Conservation (phyloP, 2,329 filamentous ascomycete genomes). For the Niveomyces coronatus region DNA sequence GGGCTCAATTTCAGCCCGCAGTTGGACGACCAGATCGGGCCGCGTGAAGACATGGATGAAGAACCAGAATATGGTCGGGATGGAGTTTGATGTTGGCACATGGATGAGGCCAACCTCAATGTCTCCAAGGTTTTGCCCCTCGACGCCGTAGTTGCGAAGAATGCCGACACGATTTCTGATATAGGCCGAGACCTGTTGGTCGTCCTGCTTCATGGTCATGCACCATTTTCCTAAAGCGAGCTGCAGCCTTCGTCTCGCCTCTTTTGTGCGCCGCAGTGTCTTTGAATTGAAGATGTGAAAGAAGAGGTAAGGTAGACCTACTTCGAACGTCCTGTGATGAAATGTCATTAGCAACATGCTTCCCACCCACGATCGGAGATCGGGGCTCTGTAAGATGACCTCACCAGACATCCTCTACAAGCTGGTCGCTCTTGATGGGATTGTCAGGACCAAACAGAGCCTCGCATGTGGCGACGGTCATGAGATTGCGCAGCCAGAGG, state of each 20-base stretch:
- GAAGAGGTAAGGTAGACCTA: slow-evolving; percentile 17
- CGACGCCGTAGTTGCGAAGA: slow-evolving; percentile 21
- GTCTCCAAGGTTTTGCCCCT: slow-evolving; percentile 16
- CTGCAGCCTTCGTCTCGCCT: slow-evolving; percentile 15
- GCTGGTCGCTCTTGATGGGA: slow-evolving; percentile 24
- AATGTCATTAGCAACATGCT: background rate
- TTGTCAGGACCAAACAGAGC: slow-evolving; percentile 34
- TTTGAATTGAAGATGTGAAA: slow-evolving; percentile 18
- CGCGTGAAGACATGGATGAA: slow-evolving; percentile 20
- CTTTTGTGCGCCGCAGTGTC: slow-evolving; percentile 16
- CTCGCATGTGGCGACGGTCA: slow-evolving; percentile 27
- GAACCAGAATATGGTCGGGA: slow-evolving; percentile 27
- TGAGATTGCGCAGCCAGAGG: slow-evolving; percentile 26
- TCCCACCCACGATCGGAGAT: background rate
- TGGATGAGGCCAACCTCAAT: slow-evolving; percentile 23
- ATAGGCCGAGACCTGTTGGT: slow-evolving; percentile 18
- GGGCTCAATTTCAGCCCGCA: slow-evolving; percentile 21
- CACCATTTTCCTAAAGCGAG: slow-evolving; percentile 22
- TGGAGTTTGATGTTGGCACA: slow-evolving; percentile 25
- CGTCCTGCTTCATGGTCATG: slow-evolving; percentile 15
- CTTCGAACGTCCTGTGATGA: slow-evolving; percentile 1
- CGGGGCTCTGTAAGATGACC: slow-evolving; percentile 4
- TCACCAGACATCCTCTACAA: slow-evolving; percentile 30
- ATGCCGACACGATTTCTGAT: slow-evolving; percentile 18
- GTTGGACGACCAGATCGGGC: slow-evolving; percentile 13